Evolutionary conservation across 1,284 basidiomycete genomes (phyloP).

Genomic region (Neolentinus lepideus): DNA sequence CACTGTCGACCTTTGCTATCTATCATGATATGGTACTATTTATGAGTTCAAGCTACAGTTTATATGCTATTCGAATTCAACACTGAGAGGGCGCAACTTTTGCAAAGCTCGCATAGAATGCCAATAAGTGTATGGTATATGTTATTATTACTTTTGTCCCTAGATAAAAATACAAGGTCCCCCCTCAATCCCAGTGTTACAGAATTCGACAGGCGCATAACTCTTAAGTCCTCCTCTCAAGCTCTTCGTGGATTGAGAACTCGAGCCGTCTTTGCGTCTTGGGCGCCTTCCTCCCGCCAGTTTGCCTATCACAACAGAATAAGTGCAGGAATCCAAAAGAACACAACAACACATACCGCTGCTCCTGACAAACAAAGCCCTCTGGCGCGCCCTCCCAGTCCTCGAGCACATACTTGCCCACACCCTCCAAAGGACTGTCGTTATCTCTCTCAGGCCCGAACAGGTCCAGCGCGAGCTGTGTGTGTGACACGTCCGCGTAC

Average conservation of each 20-base stretch:
- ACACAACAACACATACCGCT: slow-evolving; percentile 41
- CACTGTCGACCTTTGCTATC: background rate
- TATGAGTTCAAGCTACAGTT: too few species aligned
- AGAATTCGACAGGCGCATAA: background rate
- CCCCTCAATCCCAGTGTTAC: background rate
- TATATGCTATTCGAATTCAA: too few species aligned
- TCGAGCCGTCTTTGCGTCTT: slow-evolving; percentile 85
- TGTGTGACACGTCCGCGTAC: slow-evolving; percentile 92
- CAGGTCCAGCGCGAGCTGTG: slow-evolving; percentile 83
- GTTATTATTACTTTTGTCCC: too few species aligned
- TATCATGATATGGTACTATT: background rate
- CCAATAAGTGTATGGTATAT: too few species aligned
- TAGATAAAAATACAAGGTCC: too few species aligned
- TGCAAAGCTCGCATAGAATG: too few species aligned
- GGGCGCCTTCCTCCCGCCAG: slow-evolving; percentile 83
- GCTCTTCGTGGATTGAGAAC: slow-evolving; percentile 77
- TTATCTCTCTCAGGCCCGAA: slow-evolving; percentile 72
- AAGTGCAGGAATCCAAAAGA: slow-evolving; percentile 8
- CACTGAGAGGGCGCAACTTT: too few species aligned
- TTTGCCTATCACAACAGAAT: slow-evolving; percentile 43
- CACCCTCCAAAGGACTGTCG: slow-evolving; percentile 33
- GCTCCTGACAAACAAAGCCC: slow-evolving; percentile 95
- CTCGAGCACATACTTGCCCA: slow-evolving; percentile 76
- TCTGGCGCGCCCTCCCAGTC: slow-evolving; percentile 94
- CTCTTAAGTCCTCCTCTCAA: slow-evolving; percentile 24